These are phyloP conservation scores for Nicotiana undulata DNA, from an alignment of 257 asterid species.

Conservation along the genomic window DNA sequence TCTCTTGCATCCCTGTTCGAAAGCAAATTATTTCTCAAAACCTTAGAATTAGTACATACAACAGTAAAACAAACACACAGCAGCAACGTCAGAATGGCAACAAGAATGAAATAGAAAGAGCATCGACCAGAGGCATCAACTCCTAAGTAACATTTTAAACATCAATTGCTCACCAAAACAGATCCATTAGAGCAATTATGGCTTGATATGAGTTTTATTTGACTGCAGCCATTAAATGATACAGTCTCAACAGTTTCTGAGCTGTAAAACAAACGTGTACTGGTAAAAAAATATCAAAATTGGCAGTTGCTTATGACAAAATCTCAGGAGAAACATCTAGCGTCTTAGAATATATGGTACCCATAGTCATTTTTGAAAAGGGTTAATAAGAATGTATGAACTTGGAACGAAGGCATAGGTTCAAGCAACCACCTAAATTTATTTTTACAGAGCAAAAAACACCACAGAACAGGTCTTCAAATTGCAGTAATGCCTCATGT, in stretches of 20 bases:
- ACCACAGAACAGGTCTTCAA: constrained; percentile 4
- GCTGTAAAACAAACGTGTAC: not conserved
- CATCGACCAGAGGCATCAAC: not conserved
- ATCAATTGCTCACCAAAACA: not conserved
- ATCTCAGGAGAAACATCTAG: not conserved
- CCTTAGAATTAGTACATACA: too few relatives aligned
- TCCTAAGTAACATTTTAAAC: not conserved
- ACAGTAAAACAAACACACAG: not conserved
- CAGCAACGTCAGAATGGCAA: not conserved
- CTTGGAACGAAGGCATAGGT: constrained; percentile 8
- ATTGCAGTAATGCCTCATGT: not conserved
- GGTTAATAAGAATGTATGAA: constrained; percentile 2
- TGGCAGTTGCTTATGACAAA: constrained; percentile 5
- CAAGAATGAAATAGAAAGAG: not conserved
- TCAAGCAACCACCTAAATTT: constrained; percentile 10
- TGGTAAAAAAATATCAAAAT: not conserved
- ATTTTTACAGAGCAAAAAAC: constrained; percentile 8
- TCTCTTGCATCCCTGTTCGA: too few relatives aligned
- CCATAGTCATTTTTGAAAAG: not conserved
- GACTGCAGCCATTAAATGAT: not conserved
- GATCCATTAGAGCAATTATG: not conserved
- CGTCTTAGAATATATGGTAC: not conserved
- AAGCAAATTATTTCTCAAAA: too few relatives aligned
- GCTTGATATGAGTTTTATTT: not conserved
- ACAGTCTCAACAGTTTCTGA: not conserved